A percentile compares a stretch with the other conserved stretches of the same genome.
These are phyloP conservation scores for Sporothrix protearum DNA, from an alignment of 2,329 filamentous ascomycete genomes.

Conservation along the genomic window DNA sequence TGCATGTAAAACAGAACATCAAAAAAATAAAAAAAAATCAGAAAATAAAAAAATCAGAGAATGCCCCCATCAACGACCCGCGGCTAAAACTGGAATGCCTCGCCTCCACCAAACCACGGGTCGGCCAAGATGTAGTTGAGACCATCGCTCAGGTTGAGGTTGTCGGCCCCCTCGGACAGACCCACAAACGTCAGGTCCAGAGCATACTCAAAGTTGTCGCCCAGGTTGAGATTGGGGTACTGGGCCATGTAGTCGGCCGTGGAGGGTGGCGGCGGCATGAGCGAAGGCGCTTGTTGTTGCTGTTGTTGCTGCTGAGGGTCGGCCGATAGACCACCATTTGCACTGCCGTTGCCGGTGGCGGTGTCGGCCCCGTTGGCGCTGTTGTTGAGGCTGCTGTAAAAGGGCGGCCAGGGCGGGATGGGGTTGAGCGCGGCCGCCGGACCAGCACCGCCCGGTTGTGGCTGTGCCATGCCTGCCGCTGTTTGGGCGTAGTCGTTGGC, in stretches of 20 bases:
- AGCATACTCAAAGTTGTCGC: slow-evolving; percentile 44
- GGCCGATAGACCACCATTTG: slow-evolving; percentile 7
- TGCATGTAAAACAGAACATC: not conserved
- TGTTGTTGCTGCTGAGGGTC: slow-evolving; percentile 20
- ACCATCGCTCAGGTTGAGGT: slow-evolving; percentile 33
- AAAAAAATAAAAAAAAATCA: too few relatives aligned
- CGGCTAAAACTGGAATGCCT: not conserved
- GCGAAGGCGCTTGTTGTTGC: slow-evolving; percentile 22
- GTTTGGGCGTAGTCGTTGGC: slow-evolving; percentile 39
- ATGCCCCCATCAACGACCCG: not conserved
- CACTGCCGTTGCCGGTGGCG: slow-evolving; percentile 19
- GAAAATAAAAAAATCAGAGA: too few relatives aligned
- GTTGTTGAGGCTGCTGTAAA: slow-evolving; percentile 17
- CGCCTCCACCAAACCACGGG: slow-evolving; percentile 39
- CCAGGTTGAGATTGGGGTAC: slow-evolving; percentile 34
- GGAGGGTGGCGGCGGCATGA: slow-evolving; percentile 9
- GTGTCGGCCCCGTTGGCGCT: not conserved
- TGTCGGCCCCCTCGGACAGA: slow-evolving; percentile 21
- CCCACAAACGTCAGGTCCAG: slow-evolving; percentile 43
- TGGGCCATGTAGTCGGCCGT: slow-evolving; percentile 35
- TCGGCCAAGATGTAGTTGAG: slow-evolving; percentile 40
- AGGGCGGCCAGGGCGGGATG: slow-evolving; percentile 20
- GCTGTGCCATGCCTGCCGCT: slow-evolving; percentile 24
- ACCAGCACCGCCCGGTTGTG: slow-evolving; percentile 20
- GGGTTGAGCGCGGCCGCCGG: not conserved